A percentile compares a stretch with the other conserved stretches of the same genome.
These are phyloP conservation scores for Ensete ventricosum DNA, from an alignment of 176 grass and related monocot species.

Conservation along the genomic window DNA sequence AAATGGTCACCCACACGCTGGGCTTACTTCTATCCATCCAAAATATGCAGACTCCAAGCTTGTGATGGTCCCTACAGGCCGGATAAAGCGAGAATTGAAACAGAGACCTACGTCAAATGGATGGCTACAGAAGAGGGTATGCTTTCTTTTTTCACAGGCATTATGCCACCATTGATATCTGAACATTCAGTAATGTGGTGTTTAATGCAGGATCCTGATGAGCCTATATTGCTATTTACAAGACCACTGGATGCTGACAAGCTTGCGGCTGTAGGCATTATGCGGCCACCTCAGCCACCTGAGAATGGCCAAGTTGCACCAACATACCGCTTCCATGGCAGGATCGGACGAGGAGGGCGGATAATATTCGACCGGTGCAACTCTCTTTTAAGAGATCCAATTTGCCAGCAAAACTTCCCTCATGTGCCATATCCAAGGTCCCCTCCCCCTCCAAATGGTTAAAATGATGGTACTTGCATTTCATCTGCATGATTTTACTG, in stretches of 20 bases:
- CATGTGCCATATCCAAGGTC: neutral
- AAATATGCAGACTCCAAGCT: slow-evolving; percentile 41
- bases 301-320: slow-evolving; percentile 38
- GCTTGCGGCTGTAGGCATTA: slow-evolving; percentile 52
- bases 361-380: slow-evolving; percentile 87
- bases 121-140: slow-evolving; percentile 75
- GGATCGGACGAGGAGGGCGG: slow-evolving; percentile 89
- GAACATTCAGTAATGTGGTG: no score
- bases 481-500: neutral
- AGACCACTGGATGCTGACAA: slow-evolving; percentile 54
- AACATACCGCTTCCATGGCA: slow-evolving; percentile 44
- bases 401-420: slow-evolving; percentile 30
- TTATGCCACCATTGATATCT: no score
- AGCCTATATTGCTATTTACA: slow-evolving; percentile 75
- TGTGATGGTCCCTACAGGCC: slow-evolving; percentile 43
- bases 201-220: slow-evolving; percentile 57
- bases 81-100: slow-evolving; percentile 61
- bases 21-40: slow-evolving; percentile 36
- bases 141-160: neutral
- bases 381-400: slow-evolving; percentile 42
- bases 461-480: neutral
- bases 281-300: slow-evolving; percentile 45
- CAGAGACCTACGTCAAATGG: slow-evolving; percentile 58
- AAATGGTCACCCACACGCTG: slow-evolving; percentile 43
- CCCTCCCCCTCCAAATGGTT: neutral